Base-by-base conservation (phyloP, 192 early-diverging fungal species). In the Chytriomyces hyalinus region DNA sequence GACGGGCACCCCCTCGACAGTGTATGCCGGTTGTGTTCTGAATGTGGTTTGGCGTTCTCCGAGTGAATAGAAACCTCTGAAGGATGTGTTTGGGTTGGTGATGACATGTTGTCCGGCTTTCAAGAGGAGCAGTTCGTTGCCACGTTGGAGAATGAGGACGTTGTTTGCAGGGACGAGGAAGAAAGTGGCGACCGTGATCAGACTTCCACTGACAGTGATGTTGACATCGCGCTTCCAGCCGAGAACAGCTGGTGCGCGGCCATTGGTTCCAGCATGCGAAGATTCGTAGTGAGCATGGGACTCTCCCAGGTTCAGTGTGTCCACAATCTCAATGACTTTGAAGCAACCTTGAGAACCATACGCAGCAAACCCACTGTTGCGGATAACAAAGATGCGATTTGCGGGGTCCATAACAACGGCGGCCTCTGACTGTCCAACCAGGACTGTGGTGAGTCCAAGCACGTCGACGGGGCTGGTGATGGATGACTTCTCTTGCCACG, bases 111-210 rank as follows among this genome's bases (percentile, higher is more conserved):
- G 85, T 11, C 85, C 85, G 45, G 81, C 85, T 13, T 79, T 50
- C 13, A 87, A 65, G 15, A 73, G 65, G 7, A 87, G 53, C 9
- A 87, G 69, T 46, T 83, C 73, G 26, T 82, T 84, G 36, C 82
- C 85, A 51, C 80, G 81, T 71, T 87, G 85, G 43, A 87, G 68
- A 47, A 87, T 76, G 13, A 81, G 69, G 22, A 86, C 80, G 49
- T 86, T 86, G 70, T 86, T 86, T n/a, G 84, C 85, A 17, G 85
- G 85, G 22, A 87, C 80, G 57, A 84, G 79, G 65, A 87, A 79
- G 59, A 87, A 87, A 8, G 84, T 86, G 47, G 84, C 84, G 26
- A 85, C 85, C 11, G 73, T 77, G 65, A 78, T 70, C 10, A 11
- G 17, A 10, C 63, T 65, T 7, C 24, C 24, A 51, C 22, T 65